Percentiles rank a stretch among this genome's conserved stretches.
Evolutionary conservation across 1,284 basidiomycete genomes (phyloP).

Genomic region (Ceratobasidium sp.): DNA sequence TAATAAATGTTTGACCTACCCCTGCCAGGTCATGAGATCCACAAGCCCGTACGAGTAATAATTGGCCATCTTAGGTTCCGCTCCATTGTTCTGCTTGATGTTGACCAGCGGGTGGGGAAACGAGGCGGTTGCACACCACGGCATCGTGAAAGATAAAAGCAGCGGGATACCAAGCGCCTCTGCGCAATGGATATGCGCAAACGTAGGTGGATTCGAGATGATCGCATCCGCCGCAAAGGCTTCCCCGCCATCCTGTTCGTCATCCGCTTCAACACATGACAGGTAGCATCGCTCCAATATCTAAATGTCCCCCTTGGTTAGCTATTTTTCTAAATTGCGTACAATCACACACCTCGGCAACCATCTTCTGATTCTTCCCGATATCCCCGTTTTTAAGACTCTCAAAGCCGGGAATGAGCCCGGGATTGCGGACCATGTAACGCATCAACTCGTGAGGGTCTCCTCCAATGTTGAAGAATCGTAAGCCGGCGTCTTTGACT

Average conservation of each 20-base stretch:
- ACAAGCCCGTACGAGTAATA: slow-evolving; percentile 69
- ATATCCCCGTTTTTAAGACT: slow-evolving; percentile 66
- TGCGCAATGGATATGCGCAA: slow-evolving; percentile 73
- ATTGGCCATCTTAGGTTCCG: slow-evolving; percentile 66
- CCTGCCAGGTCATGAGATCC: slow-evolving; percentile 70
- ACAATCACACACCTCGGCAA: slow-evolving; percentile 56
- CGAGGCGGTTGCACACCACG: slow-evolving; percentile 70
- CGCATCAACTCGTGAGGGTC: slow-evolving; percentile 71
- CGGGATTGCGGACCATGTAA: slow-evolving; percentile 70
- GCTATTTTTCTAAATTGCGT: too few species aligned
- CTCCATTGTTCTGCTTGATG: slow-evolving; percentile 63
- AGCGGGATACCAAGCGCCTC: slow-evolving; percentile 72
- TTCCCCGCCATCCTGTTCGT: slow-evolving; percentile 58
- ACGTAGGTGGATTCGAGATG: slow-evolving; percentile 73
- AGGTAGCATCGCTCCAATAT: slow-evolving; percentile 72
- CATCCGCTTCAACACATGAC: slow-evolving; percentile 64
- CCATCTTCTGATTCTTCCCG: slow-evolving; percentile 63
- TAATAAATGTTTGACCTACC: slow-evolving; percentile 57
- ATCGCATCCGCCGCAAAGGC: slow-evolving; percentile 72
- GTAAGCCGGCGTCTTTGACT: slow-evolving; percentile 64
- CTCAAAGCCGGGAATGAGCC: slow-evolving; percentile 65
- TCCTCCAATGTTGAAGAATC: slow-evolving; percentile 70
- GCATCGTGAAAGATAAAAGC: slow-evolving; percentile 73
- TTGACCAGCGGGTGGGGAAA: slow-evolving; percentile 76
- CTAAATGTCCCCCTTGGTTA: slow-evolving; percentile 54